Percentiles rank a stretch among this genome's conserved stretches.
Evolutionary conservation across 2,329 filamentous ascomycete species (phyloP).

Genomic region (Aspergillus persii): DNA sequence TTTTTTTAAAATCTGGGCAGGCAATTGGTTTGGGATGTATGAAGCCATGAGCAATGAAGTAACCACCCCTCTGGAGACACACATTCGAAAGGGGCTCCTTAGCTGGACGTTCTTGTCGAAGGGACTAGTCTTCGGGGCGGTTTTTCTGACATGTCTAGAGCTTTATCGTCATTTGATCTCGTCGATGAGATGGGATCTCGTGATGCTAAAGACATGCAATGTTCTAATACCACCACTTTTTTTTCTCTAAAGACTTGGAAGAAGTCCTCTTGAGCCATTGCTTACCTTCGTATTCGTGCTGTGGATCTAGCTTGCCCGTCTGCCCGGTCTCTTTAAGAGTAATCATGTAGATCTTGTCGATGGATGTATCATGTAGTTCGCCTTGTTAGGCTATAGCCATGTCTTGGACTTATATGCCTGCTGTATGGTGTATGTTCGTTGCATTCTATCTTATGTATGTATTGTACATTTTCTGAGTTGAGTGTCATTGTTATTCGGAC

Average conservation of each 20-base stretch:
- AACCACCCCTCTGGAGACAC: conserved; percentile 15
- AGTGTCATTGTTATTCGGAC: background rate
- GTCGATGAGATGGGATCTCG: conserved; percentile 29
- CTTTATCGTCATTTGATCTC: conserved; percentile 28
- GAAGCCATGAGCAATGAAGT: conserved; percentile 46
- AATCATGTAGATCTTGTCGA: background rate
- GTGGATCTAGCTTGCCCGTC: background rate
- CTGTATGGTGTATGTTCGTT: background rate
- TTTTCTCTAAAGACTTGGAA: conserved; percentile 7
- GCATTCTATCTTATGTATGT: background rate
- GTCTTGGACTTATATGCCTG: background rate
- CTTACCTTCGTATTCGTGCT: background rate
- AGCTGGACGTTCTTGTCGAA: conserved; percentile 3
- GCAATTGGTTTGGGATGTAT: conserved; percentile 41
- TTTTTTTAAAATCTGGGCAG: conserved; percentile 37
- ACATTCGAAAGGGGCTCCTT: conserved; percentile 9
- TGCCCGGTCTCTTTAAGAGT: background rate
- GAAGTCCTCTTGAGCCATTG: conserved; percentile 7
- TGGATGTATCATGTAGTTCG: background rate
- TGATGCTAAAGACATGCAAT: conserved; percentile 33
- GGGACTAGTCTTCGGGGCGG: background rate
- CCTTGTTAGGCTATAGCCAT: background rate
- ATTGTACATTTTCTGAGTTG: background rate
- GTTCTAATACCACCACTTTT: conserved; percentile 41
- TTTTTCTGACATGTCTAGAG: conserved; percentile 38